Evolutionary conservation across 306 rosid species (phyloP).

Genomic region (Sophora flavescens): DNA sequence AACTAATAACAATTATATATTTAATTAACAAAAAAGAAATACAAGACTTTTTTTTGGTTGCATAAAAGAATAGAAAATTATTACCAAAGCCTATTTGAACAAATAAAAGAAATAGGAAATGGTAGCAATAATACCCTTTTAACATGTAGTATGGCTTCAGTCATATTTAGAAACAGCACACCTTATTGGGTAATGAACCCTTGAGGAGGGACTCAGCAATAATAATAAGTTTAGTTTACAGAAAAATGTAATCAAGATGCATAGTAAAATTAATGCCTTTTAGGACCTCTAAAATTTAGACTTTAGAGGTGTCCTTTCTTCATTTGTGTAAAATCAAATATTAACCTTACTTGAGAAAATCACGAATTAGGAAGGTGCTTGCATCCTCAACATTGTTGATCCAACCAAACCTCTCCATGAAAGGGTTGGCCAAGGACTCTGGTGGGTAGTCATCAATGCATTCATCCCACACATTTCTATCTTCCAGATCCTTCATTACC

Average conservation of each 20-base stretch:
- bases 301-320: background rate
- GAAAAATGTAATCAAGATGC: constrained; percentile 37
- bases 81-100: background rate
- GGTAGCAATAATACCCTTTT: constrained; percentile 1
- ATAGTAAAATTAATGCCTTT: constrained; percentile 18
- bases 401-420: constrained; percentile 89
- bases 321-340: background rate
- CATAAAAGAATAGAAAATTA: no score
- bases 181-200: constrained; percentile 49
- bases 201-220: constrained; percentile 31
- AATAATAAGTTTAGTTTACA: constrained; percentile 45
- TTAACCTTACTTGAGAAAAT: constrained; percentile 27
- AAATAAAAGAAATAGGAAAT: constrained; percentile 10
- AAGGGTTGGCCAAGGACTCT: constrained; percentile 73
- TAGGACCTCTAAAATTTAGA: background rate
- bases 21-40: background rate
- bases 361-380: constrained; percentile 51
- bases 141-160: constrained; percentile 9
- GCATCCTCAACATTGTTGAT: constrained; percentile 62
- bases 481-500: constrained; percentile 69
- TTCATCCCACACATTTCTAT: constrained; percentile 77
- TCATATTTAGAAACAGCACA: constrained; percentile 16
- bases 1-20: background rate
- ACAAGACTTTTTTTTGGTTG: no score
- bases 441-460: constrained; percentile 81